phyloP scores from a whole-genome alignment of 768 basidiomycete genomes.

The Chalciporus sphaerocephalus region DNA sequence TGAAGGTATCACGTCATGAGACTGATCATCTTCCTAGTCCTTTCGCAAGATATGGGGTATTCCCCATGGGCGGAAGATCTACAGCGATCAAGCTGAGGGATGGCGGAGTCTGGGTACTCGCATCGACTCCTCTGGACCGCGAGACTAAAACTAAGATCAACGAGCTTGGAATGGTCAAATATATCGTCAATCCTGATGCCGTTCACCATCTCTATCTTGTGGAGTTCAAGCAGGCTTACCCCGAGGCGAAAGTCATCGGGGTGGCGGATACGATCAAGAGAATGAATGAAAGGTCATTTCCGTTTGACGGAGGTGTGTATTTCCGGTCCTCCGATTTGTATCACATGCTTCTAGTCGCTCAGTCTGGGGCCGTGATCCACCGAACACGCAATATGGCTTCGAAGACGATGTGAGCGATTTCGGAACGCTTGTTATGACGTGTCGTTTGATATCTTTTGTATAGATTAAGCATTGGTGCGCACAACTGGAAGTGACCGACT shows the following conservation, averaged over 20 bases:
- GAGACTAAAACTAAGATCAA: constrained; percentile 62
- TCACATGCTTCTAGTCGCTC: neutral
- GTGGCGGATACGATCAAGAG: constrained; percentile 52
- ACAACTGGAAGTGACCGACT: neutral
- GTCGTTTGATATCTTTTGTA: neutral
- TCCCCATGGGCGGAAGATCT: constrained; percentile 79
- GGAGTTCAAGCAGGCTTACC: constrained; percentile 67
- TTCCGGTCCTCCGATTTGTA: neutral
- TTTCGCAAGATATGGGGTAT: constrained; percentile 58
- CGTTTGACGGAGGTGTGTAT: constrained; percentile 61
- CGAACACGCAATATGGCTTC: constrained; percentile 68
- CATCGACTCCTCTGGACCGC: constrained; percentile 65
- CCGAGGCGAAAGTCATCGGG: constrained; percentile 66
- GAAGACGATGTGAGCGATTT: constrained; percentile 55
- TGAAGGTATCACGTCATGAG: neutral
- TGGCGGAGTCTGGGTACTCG: constrained; percentile 78
- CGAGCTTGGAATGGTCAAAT: constrained; percentile 68
- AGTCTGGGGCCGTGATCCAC: constrained; percentile 63
- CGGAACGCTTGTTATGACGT: neutral
- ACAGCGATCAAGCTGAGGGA: constrained; percentile 70
- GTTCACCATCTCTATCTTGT: constrained; percentile 60
- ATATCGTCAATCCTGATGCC: constrained; percentile 53
- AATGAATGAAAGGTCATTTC: constrained; percentile 47
- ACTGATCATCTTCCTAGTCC: constrained; percentile 41
- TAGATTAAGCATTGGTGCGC: constrained; percentile 51